These are phyloP conservation scores for Simmondsia chinensis DNA, from an alignment of 148 eudicot species.

Conservation along the genomic window DNA sequence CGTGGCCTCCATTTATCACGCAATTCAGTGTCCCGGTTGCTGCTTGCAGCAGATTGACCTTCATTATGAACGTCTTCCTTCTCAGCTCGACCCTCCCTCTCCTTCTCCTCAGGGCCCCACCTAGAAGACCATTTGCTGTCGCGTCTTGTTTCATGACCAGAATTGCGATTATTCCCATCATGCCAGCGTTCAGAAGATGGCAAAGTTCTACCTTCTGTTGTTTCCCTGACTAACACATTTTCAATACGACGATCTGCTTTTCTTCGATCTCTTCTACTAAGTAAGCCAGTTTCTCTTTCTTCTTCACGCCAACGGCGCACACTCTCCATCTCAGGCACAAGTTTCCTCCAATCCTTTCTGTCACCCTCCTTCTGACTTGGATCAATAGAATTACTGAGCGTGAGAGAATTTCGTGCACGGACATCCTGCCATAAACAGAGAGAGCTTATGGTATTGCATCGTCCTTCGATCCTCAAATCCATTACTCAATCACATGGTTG, in stretches of 20 bases:
- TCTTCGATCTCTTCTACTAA: conserved; percentile 88
- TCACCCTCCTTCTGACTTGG: conserved; percentile 62
- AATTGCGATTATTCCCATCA: conserved; percentile 51
- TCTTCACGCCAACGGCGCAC: conserved; percentile 98
- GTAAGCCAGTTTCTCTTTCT: conserved; percentile 95
- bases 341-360: conserved; percentile 81
- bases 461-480: no score
- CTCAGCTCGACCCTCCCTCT: conserved; percentile 61
- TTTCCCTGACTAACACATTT: conserved; percentile 52
- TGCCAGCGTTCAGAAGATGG: conserved; percentile 72
- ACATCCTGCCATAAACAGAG: conserved; percentile 44
- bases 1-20: conserved; percentile 99
- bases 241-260: conserved; percentile 82
- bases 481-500: no score
- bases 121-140: conserved; percentile 92
- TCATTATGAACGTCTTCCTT: conserved; percentile 67
- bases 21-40: conserved; percentile 60
- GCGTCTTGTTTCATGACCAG: conserved; percentile 59
- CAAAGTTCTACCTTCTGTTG: conserved; percentile 37
- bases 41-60: conserved; percentile 31
- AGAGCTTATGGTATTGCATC: no score
- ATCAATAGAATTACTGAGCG: conserved; percentile 75
- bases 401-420: conserved; percentile 69
- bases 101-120: conserved; percentile 98
- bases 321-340: conserved; percentile 52